phyloP scores from a whole-genome alignment of 176 grass and related monocot genomes.

The Zoysia pacifica region DNA sequence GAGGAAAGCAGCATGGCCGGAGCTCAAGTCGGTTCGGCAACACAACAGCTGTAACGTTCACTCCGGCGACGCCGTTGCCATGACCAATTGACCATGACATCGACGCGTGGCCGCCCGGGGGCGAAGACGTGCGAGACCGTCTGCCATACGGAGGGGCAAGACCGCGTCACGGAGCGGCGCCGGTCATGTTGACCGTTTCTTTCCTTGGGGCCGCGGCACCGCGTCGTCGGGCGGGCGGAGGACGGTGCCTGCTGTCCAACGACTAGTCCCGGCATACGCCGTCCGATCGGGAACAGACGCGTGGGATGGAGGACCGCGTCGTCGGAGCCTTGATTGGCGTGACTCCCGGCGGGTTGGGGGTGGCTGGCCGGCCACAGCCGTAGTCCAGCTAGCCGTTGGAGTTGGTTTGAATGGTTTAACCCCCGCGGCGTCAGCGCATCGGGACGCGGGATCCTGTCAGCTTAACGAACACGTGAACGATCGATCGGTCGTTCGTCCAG shows the following conservation, averaged over 20 bases:
- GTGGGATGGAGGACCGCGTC: not conserved
- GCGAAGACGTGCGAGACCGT: not conserved
- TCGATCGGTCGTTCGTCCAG: not conserved
- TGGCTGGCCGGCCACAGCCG: not conserved
- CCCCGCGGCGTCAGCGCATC: not conserved
- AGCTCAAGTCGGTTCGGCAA: not conserved
- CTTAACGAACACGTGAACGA: not conserved
- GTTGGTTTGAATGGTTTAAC: conserved; percentile 28
- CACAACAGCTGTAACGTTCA: conserved; percentile 1
- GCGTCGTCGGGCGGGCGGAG: not conserved
- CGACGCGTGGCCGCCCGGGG: not conserved
- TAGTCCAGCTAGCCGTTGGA: conserved; percentile 52
- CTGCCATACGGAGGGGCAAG: not conserved
- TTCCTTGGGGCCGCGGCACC: not conserved
- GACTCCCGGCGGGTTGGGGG: not conserved
- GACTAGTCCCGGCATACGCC: conserved; percentile 25
- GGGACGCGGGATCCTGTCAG: not conserved
- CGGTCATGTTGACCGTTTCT: not conserved
- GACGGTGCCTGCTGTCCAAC: conserved; percentile 1
- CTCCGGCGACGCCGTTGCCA: not conserved
- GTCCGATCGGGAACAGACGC: not conserved
- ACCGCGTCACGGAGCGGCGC: conserved; percentile 7
- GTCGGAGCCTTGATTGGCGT: not conserved
- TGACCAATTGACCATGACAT: not conserved
- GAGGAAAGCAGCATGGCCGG: too few species aligned